Evolutionary conservation across 805 yeast genomes (phyloP).

Genomic region (Maudiozyma saulgeensis): DNA sequence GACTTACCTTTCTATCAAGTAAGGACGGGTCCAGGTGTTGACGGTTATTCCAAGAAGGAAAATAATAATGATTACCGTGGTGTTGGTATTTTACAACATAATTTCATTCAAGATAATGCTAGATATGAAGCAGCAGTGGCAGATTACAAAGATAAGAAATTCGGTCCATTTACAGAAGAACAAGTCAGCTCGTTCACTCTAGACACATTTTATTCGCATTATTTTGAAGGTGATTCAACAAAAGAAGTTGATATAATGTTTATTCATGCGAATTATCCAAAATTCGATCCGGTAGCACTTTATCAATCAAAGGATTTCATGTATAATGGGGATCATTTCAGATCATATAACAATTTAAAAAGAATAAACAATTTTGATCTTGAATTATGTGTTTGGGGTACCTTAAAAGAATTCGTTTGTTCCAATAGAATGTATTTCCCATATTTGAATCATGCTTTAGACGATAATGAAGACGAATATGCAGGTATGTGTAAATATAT

Average conservation of each 20-base stretch:
- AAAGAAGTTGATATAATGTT: conserved; percentile 24
- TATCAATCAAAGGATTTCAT: conserved; percentile 14
- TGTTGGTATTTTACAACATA: conserved; percentile 68
- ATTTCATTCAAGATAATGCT: conserved; percentile 52
- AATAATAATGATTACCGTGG: conserved; percentile 39
- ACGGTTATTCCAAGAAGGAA: conserved; percentile 29
- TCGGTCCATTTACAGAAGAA: conserved; percentile 2
- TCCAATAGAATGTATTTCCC: conserved; percentile 10
- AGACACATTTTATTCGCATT: conserved; percentile 5
- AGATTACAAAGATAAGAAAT: conserved; percentile 4
- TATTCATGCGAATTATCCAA: conserved; percentile 35
- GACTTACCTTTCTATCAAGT: conserved; percentile 43
- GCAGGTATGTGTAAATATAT: conserved; percentile 19
- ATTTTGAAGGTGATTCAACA: conserved; percentile 1
- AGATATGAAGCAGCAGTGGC: conserved; percentile 11
- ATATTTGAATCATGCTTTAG: conserved; percentile 11
- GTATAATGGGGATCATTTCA: conserved; percentile 7
- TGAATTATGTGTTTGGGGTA: conserved; percentile 12
- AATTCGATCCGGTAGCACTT: conserved; percentile 29
- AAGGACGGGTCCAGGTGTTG: conserved; percentile 28
- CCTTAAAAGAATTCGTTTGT: conserved; percentile 5
- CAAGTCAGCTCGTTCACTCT: conserved; percentile 1
- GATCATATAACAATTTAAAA: conserved; percentile 11
- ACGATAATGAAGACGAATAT: conserved; percentile 7
- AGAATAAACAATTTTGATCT: conserved; percentile 18